phyloP scores from a whole-genome alignment of 805 yeast species.

The Zygosaccharomyces bailii region DNA sequence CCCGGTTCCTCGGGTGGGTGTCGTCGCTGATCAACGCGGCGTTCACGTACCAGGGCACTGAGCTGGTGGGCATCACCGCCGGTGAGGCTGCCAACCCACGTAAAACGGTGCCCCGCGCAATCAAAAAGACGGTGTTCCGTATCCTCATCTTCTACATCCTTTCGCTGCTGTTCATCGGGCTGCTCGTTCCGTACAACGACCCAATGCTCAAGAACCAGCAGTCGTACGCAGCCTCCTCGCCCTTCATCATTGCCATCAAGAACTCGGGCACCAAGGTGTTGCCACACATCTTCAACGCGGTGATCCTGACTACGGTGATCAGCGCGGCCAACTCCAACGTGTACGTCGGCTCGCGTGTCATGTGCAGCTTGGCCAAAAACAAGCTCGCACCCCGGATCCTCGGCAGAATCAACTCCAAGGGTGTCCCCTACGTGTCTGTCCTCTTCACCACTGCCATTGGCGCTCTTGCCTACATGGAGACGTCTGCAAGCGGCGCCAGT shows the following conservation, averaged over 20 bases:
- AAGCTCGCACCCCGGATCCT: constrained; percentile 56
- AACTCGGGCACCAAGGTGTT: constrained; percentile 64
- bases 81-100: constrained; percentile 72
- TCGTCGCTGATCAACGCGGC: constrained; percentile 67
- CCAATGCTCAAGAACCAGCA: constrained; percentile 41
- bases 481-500: constrained; percentile 48
- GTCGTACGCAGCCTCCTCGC: constrained; percentile 54
- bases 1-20: constrained; percentile 65
- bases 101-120: constrained; percentile 67
- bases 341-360: constrained; percentile 65
- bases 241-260: constrained; percentile 67
- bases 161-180: constrained; percentile 64
- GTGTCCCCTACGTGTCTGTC: constrained; percentile 63
- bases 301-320: constrained; percentile 59
- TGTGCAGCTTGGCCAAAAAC: constrained; percentile 61
- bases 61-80: constrained; percentile 68
- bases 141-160: constrained; percentile 62
- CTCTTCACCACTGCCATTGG: constrained; percentile 59
- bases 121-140: constrained; percentile 64
- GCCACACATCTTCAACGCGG: constrained; percentile 71
- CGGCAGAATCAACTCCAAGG: constrained; percentile 46
- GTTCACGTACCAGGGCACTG: constrained; percentile 81
- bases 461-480: constrained; percentile 56
- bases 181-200: constrained; percentile 67
- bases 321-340: constrained; percentile 81